Conservation (phyloP, 1,139 yeast genomes). For the Suzukiozyma palmioleophila region DNA sequence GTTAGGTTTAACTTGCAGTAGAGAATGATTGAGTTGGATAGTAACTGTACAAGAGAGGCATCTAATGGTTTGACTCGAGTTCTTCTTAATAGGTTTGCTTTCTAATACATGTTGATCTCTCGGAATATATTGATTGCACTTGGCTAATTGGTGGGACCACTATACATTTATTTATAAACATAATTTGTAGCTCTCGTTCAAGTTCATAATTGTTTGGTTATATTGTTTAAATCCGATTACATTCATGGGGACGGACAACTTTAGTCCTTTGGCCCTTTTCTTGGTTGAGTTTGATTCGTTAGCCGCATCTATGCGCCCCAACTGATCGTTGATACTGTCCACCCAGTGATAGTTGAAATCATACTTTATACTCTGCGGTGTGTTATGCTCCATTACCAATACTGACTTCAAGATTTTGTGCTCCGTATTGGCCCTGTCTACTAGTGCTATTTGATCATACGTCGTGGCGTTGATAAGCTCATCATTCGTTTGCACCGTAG, state of each 20-base stretch:
- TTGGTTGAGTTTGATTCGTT: slow-evolving; percentile 9
- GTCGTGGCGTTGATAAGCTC: slow-evolving; percentile 12
- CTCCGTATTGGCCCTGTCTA: slow-evolving; percentile 22
- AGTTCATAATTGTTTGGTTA: slow-evolving; percentile 26
- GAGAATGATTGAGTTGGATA: too few relatives aligned
- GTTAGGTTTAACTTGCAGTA: too few relatives aligned
- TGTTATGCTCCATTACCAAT: slow-evolving; percentile 25
- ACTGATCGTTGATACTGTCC: slow-evolving; percentile 8
- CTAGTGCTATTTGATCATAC: slow-evolving; percentile 17
- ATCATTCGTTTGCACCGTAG: slow-evolving; percentile 23
- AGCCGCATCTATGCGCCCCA: slow-evolving; percentile 6
- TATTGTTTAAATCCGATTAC: slow-evolving; percentile 25
- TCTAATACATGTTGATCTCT: too few relatives aligned
- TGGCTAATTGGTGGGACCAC: too few relatives aligned
- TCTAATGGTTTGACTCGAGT: too few relatives aligned
- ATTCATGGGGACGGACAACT: slow-evolving; percentile 7
- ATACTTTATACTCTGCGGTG: slow-evolving; percentile 26
- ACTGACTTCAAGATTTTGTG: slow-evolving; percentile 25
- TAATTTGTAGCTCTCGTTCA: slow-evolving; percentile 28
- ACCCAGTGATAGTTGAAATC: slow-evolving; percentile 30
- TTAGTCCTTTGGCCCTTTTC: slow-evolving; percentile 8
- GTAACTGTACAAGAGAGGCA: too few relatives aligned
- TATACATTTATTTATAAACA: slow-evolving; percentile 18
- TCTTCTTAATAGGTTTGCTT: too few relatives aligned
- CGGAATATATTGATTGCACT: too few relatives aligned